phyloP scores from a whole-genome alignment of 2,329 filamentous ascomycete genomes.

The Ophioceras dolichostomum region DNA sequence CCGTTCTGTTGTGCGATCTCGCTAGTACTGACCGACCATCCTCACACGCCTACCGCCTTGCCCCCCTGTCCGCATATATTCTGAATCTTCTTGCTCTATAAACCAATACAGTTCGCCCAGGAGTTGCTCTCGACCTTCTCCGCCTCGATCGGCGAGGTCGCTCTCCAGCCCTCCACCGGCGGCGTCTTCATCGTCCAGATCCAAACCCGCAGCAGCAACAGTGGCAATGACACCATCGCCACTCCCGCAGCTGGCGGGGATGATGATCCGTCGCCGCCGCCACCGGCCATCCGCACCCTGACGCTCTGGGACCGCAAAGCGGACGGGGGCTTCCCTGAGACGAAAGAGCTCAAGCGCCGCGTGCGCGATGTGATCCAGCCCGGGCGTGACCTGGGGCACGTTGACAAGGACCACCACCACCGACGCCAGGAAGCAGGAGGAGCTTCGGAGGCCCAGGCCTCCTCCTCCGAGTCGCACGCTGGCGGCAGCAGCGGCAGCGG shows the following conservation, averaged over 20 bases:
- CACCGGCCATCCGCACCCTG: slow-evolving; percentile 21
- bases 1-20: no score
- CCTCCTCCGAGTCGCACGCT: no score
- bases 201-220: slow-evolving; percentile 9
- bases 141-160: slow-evolving; percentile 72
- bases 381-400: slow-evolving; percentile 66
- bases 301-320: slow-evolving; percentile 78
- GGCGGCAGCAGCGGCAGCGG: no score
- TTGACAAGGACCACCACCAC: slow-evolving; percentile 41
- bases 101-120: slow-evolving; percentile 61
- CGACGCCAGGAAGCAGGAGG: no score
- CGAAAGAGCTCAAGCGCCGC: slow-evolving; percentile 77
- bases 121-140: slow-evolving; percentile 91
- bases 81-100: no score
- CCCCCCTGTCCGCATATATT: no score
- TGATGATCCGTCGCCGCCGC: slow-evolving; percentile 6
- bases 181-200: slow-evolving; percentile 73
- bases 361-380: slow-evolving; percentile 78
- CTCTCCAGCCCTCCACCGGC: slow-evolving; percentile 73
- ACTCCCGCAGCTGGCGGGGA: slow-evolving; percentile 4
- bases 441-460: no score
- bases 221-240: slow-evolving; percentile 1
- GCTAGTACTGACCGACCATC: no score
- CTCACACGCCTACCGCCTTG: no score
- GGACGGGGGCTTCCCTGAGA: slow-evolving; percentile 87